Evolutionary conservation across 2,329 filamentous ascomycete genomes (phyloP).

Genomic region (Erysiphe neolycopersici): DNA sequence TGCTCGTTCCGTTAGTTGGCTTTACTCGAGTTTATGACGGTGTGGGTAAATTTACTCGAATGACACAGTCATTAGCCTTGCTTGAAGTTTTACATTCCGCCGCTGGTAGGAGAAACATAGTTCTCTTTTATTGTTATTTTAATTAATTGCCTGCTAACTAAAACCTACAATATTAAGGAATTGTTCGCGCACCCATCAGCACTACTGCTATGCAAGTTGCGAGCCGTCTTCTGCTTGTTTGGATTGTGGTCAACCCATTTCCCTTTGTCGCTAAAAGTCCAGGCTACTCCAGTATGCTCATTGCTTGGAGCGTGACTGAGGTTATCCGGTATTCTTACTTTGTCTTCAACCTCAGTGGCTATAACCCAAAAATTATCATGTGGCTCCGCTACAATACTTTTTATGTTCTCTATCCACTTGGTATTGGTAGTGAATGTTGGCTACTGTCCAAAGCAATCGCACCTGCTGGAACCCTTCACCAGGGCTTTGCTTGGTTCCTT

Average conservation of each 20-base stretch:
- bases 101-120: slow-evolving; percentile 26
- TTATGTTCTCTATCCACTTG: slow-evolving; percentile 73
- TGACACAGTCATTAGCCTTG: slow-evolving; percentile 60
- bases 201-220: slow-evolving; percentile 83
- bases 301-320: slow-evolving; percentile 77
- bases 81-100: slow-evolving; percentile 67
- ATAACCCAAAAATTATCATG: slow-evolving; percentile 36
- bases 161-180: slow-evolving; percentile 26
- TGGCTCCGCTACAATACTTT: slow-evolving; percentile 88
- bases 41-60: slow-evolving; percentile 41
- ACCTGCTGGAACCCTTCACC: slow-evolving; percentile 25
- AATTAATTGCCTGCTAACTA: too few relatives aligned
- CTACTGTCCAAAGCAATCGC: slow-evolving; percentile 46
- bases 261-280: slow-evolving; percentile 32
- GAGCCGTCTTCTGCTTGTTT: slow-evolving; percentile 67
- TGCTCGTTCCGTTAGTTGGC: slow-evolving; percentile 25
- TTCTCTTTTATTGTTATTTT: too few relatives aligned
- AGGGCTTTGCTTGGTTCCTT: slow-evolving; percentile 29
- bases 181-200: slow-evolving; percentile 62
- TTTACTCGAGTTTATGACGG: slow-evolving; percentile 31
- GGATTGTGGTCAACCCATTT: slow-evolving; percentile 55
- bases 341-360: slow-evolving; percentile 38
- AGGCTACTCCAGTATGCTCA: slow-evolving; percentile 51
- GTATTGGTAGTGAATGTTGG: slow-evolving; percentile 66
- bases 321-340: slow-evolving; percentile 88